Conservation (phyloP, 768 basidiomycete genomes). For the Leucocoprinus sp. region DNA sequence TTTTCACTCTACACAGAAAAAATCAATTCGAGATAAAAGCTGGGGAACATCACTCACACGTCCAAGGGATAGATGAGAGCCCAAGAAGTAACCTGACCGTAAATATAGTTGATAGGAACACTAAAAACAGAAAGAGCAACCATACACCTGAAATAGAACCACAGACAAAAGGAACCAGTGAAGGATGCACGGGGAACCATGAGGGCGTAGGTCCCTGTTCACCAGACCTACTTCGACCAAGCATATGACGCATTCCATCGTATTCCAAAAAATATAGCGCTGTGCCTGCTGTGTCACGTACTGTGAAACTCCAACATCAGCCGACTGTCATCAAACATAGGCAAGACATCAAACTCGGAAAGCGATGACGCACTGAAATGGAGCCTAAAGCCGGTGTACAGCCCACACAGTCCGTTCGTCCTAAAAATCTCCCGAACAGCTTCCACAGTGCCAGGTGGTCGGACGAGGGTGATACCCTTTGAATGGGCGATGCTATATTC, state of each 20-base stretch:
- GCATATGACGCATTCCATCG: conserved; percentile 80
- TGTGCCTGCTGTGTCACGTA: conserved; percentile 85
- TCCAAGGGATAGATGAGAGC: conserved; percentile 91
- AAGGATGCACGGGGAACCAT: conserved; percentile 77
- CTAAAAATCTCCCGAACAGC: conserved; percentile 77
- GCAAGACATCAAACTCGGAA: conserved; percentile 1
- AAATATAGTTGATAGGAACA: conserved; percentile 18
- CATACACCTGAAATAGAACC: conserved; percentile 82
- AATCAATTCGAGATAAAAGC: background rate
- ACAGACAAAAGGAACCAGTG: conserved; percentile 84
- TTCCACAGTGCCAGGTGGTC: conserved; percentile 70
- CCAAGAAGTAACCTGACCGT: conserved; percentile 62
- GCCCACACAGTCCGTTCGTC: conserved; percentile 50
- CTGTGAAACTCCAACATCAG: conserved; percentile 27
- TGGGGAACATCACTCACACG: conserved; percentile 46
- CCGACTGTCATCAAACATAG: conserved; percentile 1
- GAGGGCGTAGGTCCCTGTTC: conserved; percentile 77
- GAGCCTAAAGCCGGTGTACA: conserved; percentile 81
- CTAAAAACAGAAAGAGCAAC: conserved; percentile 23
- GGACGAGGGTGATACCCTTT: conserved; percentile 61
- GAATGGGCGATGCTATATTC: conserved; percentile 86
- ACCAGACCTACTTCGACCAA: conserved; percentile 70
- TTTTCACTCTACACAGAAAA: conserved; percentile 61
- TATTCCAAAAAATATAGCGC: conserved; percentile 92
- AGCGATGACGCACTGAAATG: conserved; percentile 56